phyloP scores from a whole-genome alignment of 306 rosid species.

The Dryas alaskensis region DNA sequence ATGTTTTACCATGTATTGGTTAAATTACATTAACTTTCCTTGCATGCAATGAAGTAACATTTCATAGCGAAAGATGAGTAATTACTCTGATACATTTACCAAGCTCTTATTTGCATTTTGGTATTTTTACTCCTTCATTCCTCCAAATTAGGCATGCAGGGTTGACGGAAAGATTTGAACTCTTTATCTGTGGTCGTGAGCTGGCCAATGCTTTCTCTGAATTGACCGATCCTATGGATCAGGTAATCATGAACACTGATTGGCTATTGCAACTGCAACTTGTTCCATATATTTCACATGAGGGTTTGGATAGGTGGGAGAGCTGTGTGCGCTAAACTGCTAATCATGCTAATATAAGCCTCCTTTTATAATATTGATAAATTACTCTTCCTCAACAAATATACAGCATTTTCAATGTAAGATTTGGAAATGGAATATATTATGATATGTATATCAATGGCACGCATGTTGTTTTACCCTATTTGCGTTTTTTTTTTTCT shows the following conservation, averaged over 20 bases:
- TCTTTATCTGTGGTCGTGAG: conserved; percentile 96
- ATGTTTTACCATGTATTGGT: conserved; percentile 8
- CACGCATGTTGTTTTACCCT: neutral
- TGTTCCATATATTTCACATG: neutral
- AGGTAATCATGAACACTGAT: conserved; percentile 49
- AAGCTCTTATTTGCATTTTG: neutral
- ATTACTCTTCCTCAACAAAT: neutral
- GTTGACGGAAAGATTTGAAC: conserved; percentile 92
- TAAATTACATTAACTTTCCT: neutral
- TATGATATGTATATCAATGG: neutral
- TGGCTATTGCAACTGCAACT: neutral
- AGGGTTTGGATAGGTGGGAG: neutral
- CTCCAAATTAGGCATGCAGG: conserved; percentile 58
- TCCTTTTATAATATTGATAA: neutral
- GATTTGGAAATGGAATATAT: neutral
- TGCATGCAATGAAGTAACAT: too few species aligned
- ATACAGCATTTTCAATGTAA: neutral
- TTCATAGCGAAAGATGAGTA: too few species aligned
- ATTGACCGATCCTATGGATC: conserved; percentile 94
- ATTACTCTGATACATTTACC: too few species aligned
- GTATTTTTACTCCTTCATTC: conserved; percentile 18
- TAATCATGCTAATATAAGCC: neutral
- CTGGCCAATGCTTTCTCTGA: conserved; percentile 96
- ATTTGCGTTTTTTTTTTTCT: neutral
- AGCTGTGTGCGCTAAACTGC: neutral